Evolutionary conservation across 1,284 basidiomycete species (phyloP), one percentile per base, ranked within the genome.

Genomic region (Apiotrichum veenhuisii): DNA sequence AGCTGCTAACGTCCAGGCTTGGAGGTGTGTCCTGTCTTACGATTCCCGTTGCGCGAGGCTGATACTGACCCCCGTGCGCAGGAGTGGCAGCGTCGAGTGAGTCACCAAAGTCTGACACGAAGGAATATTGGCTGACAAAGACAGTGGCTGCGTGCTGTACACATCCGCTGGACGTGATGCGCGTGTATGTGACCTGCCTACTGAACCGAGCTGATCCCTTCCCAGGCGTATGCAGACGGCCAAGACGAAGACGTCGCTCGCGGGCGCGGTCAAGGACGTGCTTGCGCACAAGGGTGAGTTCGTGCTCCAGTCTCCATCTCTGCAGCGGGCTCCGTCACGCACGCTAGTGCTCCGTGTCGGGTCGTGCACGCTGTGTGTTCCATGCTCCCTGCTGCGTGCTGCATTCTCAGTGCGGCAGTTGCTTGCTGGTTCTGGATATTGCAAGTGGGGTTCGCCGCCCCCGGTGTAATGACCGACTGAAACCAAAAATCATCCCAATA

Each of bases 91-190:
- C 46, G 5, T 48, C 46, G 27, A 48, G 46, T 48, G 46, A 48
- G 46, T 48, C 46, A 37, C 46, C 20, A 17, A 30, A 41, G 9
- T n/a, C n/a, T 22, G 11, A 9, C 40, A 8, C n/a, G 14, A 30
- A 37, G 10, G 20, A 11, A 2, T 17, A 14, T 3, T 30, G 30
- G 14, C 22, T 57, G 46, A 43, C 36, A 42, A 22, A 44, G 26
- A 9, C 61, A 92, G 89, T 91, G 85, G 89, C 90, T 40, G 87
- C 89, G 51, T 86, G 83, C 65, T 88, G 84, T 70, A 92, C 89
- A 0, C 90, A 93, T 78, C 90, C 90, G 30, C 77, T 92, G 47
- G 90, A 93, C 74, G 80, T 91, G 54, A 86, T 88, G 57, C 88
- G 91, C 84, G 88, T 92, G 89, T 91, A 58, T 50, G 74, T 59